phyloP scores from a whole-genome alignment of 1,284 basidiomycete species.

The Papiliotrema fonsecae region DNA sequence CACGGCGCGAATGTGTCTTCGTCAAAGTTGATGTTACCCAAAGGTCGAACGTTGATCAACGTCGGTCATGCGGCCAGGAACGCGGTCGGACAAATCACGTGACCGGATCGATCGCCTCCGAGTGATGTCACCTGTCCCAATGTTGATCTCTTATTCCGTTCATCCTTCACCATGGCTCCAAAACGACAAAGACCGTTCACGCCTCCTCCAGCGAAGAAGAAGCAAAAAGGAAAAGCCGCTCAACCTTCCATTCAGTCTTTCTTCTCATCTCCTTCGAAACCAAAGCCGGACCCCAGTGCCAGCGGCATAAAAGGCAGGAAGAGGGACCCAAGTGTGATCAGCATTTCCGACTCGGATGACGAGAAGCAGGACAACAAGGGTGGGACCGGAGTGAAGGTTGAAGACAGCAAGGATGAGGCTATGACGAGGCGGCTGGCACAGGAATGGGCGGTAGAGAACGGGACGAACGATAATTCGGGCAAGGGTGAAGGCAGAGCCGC shows the following conservation, averaged over 20 bases:
- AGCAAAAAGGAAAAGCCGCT: constrained; percentile 9
- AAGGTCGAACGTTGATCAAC: too few species aligned
- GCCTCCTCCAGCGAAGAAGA: constrained; percentile 11
- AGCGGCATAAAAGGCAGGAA: background rate
- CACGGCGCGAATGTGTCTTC: too few species aligned
- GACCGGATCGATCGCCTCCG: too few species aligned
- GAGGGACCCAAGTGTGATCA: constrained; percentile 22
- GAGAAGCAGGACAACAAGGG: constrained; percentile 4
- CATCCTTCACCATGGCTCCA: constrained; percentile 12
- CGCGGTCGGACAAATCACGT: too few species aligned
- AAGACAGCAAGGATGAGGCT: constrained; percentile 22
- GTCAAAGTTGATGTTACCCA: too few species aligned
- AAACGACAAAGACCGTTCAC: constrained; percentile 14
- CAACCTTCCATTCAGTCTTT: constrained; percentile 34
- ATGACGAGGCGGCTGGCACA: constrained; percentile 26
- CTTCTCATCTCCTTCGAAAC: constrained; percentile 34
- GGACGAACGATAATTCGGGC: constrained; percentile 3
- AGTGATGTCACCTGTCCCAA: background rate
- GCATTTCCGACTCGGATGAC: constrained; percentile 34
- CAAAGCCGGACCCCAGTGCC: too few species aligned
- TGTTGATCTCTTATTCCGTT: background rate
- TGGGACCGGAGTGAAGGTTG: constrained; percentile 1
- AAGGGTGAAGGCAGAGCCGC: constrained; percentile 13
- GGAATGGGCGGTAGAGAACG: constrained; percentile 19
- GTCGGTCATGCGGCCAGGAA: too few species aligned